A percentile compares a stretch with the other conserved stretches of the same genome.
phyloP scores from a whole-genome alignment of 352 stramenopile genomes.

The Plasmopara muralis region DNA sequence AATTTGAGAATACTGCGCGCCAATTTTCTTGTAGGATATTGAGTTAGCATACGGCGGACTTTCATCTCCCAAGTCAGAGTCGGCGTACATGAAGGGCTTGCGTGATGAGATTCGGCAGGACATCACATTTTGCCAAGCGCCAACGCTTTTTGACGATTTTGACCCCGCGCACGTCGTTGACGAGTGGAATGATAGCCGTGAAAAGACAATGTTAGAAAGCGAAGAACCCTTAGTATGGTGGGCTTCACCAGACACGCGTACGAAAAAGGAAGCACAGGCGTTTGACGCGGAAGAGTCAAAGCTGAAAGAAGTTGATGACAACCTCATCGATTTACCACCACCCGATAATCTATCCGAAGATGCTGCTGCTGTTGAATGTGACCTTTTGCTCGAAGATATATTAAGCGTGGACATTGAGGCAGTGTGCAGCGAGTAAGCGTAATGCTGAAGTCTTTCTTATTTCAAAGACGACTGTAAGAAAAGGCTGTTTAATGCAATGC shows the following conservation, averaged over 20 bases:
- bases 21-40: conserved; percentile 39
- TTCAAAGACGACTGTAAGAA: conserved; percentile 2
- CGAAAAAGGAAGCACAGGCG: conserved; percentile 2
- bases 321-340: conserved; percentile 28
- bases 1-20: background rate
- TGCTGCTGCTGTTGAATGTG: conserved; percentile 25
- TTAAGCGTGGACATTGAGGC: conserved; percentile 50
- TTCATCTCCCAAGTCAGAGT: conserved; percentile 24
- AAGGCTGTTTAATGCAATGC: conserved; percentile 14
- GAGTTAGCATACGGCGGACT: conserved; percentile 69
- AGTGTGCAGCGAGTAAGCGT: conserved; percentile 15
- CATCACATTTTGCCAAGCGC: conserved; percentile 37
- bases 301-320: conserved; percentile 9
- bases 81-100: conserved; percentile 36
- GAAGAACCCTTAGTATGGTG: conserved; percentile 45
- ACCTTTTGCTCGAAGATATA: conserved; percentile 44
- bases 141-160: conserved; percentile 45
- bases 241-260: conserved; percentile 19
- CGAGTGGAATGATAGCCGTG: conserved; percentile 30
- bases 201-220: conserved; percentile 37
- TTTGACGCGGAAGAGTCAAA: conserved; percentile 3
- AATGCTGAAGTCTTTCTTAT: background rate
- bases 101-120: conserved; percentile 48
- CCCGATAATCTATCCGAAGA: conserved; percentile 34
- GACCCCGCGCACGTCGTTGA: conserved; percentile 13